Conservation (phyloP, 1,139 yeast species). For the Pichia sp. region DNA sequence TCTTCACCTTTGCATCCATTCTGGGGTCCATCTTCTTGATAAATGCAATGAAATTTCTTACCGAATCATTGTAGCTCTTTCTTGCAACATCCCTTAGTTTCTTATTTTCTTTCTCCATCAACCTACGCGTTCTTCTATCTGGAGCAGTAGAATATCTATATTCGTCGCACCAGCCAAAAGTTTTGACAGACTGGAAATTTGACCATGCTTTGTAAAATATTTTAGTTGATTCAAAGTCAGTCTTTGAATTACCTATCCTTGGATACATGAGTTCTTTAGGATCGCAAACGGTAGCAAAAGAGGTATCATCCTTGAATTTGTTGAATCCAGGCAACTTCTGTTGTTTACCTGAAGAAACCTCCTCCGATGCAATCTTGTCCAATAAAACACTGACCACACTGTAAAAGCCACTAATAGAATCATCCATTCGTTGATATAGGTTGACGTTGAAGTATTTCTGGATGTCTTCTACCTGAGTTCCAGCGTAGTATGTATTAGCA, state of each 20-base stretch:
- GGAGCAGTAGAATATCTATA: constrained; percentile 77
- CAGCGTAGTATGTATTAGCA: constrained; percentile 44
- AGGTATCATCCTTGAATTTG: constrained; percentile 49
- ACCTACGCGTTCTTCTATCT: constrained; percentile 80
- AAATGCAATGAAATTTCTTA: constrained; percentile 62
- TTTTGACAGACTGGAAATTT: constrained; percentile 63
- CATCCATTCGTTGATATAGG: constrained; percentile 53
- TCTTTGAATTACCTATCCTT: constrained; percentile 58
- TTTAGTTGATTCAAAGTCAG: constrained; percentile 58
- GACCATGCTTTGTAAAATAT: constrained; percentile 73
- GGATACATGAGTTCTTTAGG: constrained; percentile 49
- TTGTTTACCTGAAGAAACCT: constrained; percentile 63
- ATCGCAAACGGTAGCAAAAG: constrained; percentile 39
- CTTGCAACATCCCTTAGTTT: constrained; percentile 72
- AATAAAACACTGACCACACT: constrained; percentile 59
- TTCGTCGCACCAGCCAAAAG: constrained; percentile 83
- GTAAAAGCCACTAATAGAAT: constrained; percentile 62
- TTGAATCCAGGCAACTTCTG: constrained; percentile 44
- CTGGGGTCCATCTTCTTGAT: constrained; percentile 78
- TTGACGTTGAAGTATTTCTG: constrained; percentile 68
- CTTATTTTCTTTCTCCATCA: constrained; percentile 87
- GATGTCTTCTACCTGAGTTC: constrained; percentile 61
- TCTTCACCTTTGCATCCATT: constrained; percentile 52
- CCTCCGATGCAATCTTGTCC: constrained; percentile 74
- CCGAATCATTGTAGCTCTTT: constrained; percentile 79